Base-by-base conservation (phyloP, 495 filamentous ascomycete species). In the Xylaria curta region DNA sequence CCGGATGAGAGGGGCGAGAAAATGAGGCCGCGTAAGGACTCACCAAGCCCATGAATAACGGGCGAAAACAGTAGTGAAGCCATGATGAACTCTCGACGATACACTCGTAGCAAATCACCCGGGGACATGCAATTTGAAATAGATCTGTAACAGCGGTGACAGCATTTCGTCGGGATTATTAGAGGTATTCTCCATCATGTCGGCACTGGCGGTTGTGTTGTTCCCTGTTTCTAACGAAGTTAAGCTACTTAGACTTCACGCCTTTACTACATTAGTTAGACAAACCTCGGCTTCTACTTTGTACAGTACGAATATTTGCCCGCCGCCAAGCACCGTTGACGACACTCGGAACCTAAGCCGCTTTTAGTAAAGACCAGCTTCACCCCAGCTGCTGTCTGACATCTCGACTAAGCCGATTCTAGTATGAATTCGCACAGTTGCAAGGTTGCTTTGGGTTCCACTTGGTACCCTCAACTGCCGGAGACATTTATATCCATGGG, bases 1-100 rank as follows among this genome's bases (percentile, higher is more conserved):
- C 69, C 69, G 1, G 69, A 66, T 21, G 53, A 49, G 24, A 59
- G 33, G 7, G 69, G 69, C 40, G 69, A 71, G 21, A 71, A 24
- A 15, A 71, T 4, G 62, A 66, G 9, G n/a, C 53, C 24, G 21
- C 62, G 61, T 24, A 71, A 26, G 7, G 51, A n/a, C n/a, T 28
- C 49, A 3, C 15, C 28, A 12, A 65, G 24, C 4, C 53, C 62
- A 9, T 53, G 62, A 21, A 42, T 13, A 13, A 66, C 0, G 51
- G 61, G 69, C 38, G 62, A 66, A 60, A 49, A 66, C 15, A 71
- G 38, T n/a, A 66, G 2, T 19, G 69, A 66, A 66, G 40, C 0
- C 61, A 71, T 71, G 33, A 17, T 71, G 49, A 21, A 46, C 31
- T 42, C 28, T 56, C 26, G 54, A 26, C 19, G n/a, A 36, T 17